A percentile compares a stretch with the other conserved stretches of the same genome.
Evolutionary conservation across 2,329 filamentous ascomycete species (phyloP).

Genomic region (Aspergillus thermomutatus): DNA sequence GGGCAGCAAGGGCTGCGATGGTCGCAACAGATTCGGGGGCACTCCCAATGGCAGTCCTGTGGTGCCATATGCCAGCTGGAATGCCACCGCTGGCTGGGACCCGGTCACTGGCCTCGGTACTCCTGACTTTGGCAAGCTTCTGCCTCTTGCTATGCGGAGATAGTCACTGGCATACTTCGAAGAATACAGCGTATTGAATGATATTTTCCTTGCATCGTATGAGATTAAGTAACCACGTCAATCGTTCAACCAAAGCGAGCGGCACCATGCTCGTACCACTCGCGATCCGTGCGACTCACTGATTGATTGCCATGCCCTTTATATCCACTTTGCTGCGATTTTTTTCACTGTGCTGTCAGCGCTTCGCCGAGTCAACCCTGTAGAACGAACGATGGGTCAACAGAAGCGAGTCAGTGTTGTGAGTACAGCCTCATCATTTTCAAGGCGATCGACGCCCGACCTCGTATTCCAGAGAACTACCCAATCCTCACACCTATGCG

Average conservation of each 20-base stretch:
- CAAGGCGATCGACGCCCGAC: neutral
- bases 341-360: too few relatives aligned
- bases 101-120: constrained; percentile 47
- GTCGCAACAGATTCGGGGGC: constrained; percentile 41
- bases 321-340: too few relatives aligned
- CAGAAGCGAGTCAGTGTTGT: neutral
- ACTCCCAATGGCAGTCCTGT: constrained; percentile 35
- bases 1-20: constrained; percentile 47
- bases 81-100: constrained; percentile 51
- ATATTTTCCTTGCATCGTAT: too few relatives aligned
- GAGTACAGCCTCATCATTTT: too few relatives aligned
- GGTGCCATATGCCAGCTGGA: constrained; percentile 49
- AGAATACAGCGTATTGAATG: too few relatives aligned
- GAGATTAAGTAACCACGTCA: too few relatives aligned
- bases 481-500: neutral
- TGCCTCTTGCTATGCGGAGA: neutral
- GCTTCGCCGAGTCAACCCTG: neutral
- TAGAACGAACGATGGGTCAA: neutral
- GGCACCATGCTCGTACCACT: too few relatives aligned
- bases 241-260: too few relatives aligned
- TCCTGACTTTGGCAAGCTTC: constrained; percentile 28
- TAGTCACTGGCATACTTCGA: too few relatives aligned
- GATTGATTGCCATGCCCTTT: too few relatives aligned
- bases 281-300: too few relatives aligned
- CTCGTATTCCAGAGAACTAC: neutral